phyloP scores from a whole-genome alignment of 2,329 filamentous ascomycete species.

The Neonectria sp. region DNA sequence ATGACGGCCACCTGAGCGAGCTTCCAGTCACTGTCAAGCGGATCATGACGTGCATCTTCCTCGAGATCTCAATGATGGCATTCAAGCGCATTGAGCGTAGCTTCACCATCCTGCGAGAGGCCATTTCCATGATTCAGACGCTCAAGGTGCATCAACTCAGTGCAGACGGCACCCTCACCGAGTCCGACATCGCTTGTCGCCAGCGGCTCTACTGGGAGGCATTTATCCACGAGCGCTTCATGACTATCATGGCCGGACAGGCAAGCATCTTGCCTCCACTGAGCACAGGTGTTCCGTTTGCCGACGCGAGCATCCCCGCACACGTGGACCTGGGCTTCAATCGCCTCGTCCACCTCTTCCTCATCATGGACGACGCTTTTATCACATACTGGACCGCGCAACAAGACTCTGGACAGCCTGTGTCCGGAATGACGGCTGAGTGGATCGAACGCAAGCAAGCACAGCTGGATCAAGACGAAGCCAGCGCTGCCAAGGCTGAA shows the following conservation, averaged over 20 bases:
- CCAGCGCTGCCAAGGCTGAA: conserved; percentile 49
- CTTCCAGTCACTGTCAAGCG: conserved; percentile 60
- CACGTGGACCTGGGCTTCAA: conserved; percentile 57
- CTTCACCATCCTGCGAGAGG: conserved; percentile 66
- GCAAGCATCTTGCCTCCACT: conserved; percentile 55
- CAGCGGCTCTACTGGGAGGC: conserved; percentile 70
- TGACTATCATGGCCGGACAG: conserved; percentile 66
- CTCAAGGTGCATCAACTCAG: conserved; percentile 36
- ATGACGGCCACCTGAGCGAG: conserved; percentile 55
- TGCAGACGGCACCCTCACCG: conserved; percentile 29
- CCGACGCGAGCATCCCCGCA: conserved; percentile 53
- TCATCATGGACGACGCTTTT: conserved; percentile 57
- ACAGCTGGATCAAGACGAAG: conserved; percentile 57
- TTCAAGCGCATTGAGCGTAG: conserved; percentile 63
- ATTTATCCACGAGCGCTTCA: conserved; percentile 70
- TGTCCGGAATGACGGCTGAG: conserved; percentile 49
- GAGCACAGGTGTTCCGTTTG: conserved; percentile 47
- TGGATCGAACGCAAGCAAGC: conserved; percentile 60
- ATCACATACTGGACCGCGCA: conserved; percentile 55
- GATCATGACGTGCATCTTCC: conserved; percentile 66
- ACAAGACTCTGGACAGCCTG: conserved; percentile 40
- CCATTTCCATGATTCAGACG: conserved; percentile 54
- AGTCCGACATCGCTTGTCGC: conserved; percentile 37
- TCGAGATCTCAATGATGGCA: conserved; percentile 67
- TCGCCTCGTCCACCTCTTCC: conserved; percentile 56